Evolutionary conservation across 2,329 filamentous ascomycete genomes (phyloP).

Genomic region (Fusarium praegraminearum): DNA sequence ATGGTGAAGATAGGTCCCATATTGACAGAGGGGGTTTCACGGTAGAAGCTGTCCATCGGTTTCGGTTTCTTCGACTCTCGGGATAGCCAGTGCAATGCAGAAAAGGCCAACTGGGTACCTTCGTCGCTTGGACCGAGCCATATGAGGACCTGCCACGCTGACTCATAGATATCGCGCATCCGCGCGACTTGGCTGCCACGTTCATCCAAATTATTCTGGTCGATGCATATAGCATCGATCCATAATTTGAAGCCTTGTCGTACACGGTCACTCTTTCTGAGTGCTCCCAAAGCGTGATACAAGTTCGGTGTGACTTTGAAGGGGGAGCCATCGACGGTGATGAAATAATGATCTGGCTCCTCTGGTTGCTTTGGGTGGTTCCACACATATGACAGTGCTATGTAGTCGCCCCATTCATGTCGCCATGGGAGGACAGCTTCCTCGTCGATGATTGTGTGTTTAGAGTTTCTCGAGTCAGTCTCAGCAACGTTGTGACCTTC

Average conservation of each 20-base stretch:
- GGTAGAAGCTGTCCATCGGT: neutral
- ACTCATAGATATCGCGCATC: neutral
- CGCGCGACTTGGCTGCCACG: neutral
- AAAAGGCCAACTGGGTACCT: neutral
- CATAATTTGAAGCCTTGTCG: slow-evolving; percentile 12
- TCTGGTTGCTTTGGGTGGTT: fast-evolving
- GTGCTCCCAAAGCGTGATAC: neutral
- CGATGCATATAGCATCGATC: slow-evolving; percentile 8
- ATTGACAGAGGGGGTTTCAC: neutral
- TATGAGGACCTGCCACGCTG: no score
- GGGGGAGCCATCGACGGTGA: neutral
- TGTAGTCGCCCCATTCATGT: slow-evolving; percentile 11
- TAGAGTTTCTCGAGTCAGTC: neutral
- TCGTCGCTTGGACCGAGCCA: neutral
- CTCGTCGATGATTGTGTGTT: neutral
- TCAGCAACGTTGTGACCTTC: fast-evolving
- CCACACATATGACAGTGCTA: slow-evolving; percentile 12
- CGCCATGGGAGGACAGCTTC: neutral
- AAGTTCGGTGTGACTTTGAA: neutral
- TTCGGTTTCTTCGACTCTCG: neutral
- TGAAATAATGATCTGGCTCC: neutral
- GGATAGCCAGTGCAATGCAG: neutral
- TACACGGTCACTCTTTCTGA: neutral
- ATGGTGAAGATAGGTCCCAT: neutral
- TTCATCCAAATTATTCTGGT: neutral